phyloP scores from a whole-genome alignment of 2,329 filamentous ascomycete species.

The Myriosclerotinia duriaeana region DNA sequence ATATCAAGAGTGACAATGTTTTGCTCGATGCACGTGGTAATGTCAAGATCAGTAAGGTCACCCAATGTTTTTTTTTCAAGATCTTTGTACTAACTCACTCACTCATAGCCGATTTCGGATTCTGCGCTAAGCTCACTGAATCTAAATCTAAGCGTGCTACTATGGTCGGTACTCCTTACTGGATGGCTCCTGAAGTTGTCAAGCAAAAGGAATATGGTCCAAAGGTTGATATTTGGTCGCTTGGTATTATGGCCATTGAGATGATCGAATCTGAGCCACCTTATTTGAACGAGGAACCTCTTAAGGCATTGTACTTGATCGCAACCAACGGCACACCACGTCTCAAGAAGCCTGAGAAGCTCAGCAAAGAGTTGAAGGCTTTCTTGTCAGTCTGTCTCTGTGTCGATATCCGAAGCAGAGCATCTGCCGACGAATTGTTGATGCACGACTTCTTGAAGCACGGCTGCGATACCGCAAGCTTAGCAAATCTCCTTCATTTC shows the following conservation, averaged over 20 bases:
- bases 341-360: conserved; percentile 96
- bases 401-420: conserved; percentile 92
- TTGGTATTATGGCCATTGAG: conserved; percentile 99
- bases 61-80: not conserved
- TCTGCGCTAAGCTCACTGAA: conserved; percentile 98
- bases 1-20: conserved; percentile 99
- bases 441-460: conserved; percentile 92
- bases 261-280: conserved; percentile 99
- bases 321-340: conserved; percentile 94
- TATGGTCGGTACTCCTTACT: conserved; percentile 98
- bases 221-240: conserved; percentile 97
- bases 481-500: conserved; percentile 86
- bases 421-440: conserved; percentile 85
- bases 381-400: conserved; percentile 96
- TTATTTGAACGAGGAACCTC: conserved; percentile 90
- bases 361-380: conserved; percentile 95
- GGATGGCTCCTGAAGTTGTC: conserved; percentile 99
- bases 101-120: conserved; percentile 84
- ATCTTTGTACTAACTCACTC: conserved; percentile 38
- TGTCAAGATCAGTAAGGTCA: conserved; percentile 86
- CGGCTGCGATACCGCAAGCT: conserved; percentile 77
- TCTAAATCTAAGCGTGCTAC: conserved; percentile 95
- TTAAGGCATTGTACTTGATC: conserved; percentile 91
- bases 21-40: conserved; percentile 89
- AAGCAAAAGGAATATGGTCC: conserved; percentile 96